Evolutionary conservation across 1,284 basidiomycete genomes (phyloP).

Genomic region (Heimioporus punctisporus): DNA sequence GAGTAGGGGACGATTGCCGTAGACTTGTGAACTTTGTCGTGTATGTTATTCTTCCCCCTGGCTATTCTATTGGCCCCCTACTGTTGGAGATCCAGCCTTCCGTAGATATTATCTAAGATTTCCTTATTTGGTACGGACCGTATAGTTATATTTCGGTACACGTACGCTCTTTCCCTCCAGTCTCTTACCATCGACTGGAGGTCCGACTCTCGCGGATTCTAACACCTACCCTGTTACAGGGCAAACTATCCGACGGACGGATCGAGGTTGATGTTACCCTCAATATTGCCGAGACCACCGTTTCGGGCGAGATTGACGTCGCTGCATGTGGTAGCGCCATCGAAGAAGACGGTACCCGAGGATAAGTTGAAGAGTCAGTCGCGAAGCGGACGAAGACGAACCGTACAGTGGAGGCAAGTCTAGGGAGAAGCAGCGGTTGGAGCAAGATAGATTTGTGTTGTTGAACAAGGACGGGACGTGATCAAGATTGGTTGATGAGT

Average conservation of each 20-base stretch:
- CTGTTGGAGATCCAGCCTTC: too few species aligned
- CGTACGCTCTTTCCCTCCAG: too few species aligned
- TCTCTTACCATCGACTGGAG: too few species aligned
- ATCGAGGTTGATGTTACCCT: conserved; percentile 59
- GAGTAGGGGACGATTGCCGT: conserved; percentile 74
- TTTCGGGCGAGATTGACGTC: conserved; percentile 41
- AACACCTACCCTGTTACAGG: conserved; percentile 37
- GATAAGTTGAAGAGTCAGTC: conserved; percentile 49
- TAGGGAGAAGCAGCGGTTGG: conserved; percentile 62
- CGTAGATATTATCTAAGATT: too few species aligned
- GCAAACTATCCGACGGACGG: conserved; percentile 52
- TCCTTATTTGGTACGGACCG: too few species aligned
- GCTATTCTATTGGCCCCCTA: background rate
- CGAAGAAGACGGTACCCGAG: conserved; percentile 61
- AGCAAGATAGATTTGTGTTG: conserved; percentile 72
- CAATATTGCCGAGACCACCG: conserved; percentile 58
- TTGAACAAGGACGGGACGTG: conserved; percentile 59
- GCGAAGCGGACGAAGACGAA: conserved; percentile 52
- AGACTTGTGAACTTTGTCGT: conserved; percentile 73
- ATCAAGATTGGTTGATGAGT: conserved; percentile 60
- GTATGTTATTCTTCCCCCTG: background rate
- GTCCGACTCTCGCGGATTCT: too few species aligned
- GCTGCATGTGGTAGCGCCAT: conserved; percentile 39
- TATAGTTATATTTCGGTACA: too few species aligned
- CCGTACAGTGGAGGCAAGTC: conserved; percentile 38